Evolutionary conservation across 768 basidiomycete species (phyloP).

Genomic region (Vishniacozyma victoriae): DNA sequence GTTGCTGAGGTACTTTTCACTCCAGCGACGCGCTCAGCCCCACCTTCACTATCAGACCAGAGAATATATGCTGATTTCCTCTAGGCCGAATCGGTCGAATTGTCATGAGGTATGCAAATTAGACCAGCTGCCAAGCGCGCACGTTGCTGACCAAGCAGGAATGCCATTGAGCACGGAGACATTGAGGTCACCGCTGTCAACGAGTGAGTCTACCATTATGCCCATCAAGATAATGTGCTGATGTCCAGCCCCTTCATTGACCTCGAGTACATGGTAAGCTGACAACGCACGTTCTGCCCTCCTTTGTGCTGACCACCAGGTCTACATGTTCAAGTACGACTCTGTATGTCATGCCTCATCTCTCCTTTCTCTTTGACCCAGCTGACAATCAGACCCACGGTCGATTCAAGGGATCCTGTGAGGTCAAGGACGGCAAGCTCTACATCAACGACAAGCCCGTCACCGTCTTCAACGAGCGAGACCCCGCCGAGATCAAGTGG

Average conservation of each 20-base stretch:
- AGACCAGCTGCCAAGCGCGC: neutral
- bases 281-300: neutral
- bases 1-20: too few relatives aligned
- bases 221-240: slow-evolving; percentile 4
- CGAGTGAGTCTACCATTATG: slow-evolving; percentile 58
- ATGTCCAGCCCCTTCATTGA: slow-evolving; percentile 84
- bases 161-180: slow-evolving; percentile 69
- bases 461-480: slow-evolving; percentile 67
- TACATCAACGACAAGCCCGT: slow-evolving; percentile 72
- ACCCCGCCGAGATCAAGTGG: slow-evolving; percentile 84
- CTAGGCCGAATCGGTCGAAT: slow-evolving; percentile 98
- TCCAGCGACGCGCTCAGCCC: neutral
- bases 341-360: slow-evolving; percentile 19
- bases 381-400: slow-evolving; percentile 45
- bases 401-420: slow-evolving; percentile 71
- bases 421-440: slow-evolving; percentile 82
- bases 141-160: slow-evolving; percentile 62
- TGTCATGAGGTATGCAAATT: slow-evolving; percentile 54
- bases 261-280: slow-evolving; percentile 83
- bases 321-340: slow-evolving; percentile 46
- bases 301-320: slow-evolving; percentile 13
- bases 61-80: slow-evolving; percentile 54
- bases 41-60: neutral
- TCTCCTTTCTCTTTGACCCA: neutral
- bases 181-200: slow-evolving; percentile 89